Evolutionary conservation across 164 flowering plant species (phyloP).

Genomic region (Brasenia schreberi): DNA sequence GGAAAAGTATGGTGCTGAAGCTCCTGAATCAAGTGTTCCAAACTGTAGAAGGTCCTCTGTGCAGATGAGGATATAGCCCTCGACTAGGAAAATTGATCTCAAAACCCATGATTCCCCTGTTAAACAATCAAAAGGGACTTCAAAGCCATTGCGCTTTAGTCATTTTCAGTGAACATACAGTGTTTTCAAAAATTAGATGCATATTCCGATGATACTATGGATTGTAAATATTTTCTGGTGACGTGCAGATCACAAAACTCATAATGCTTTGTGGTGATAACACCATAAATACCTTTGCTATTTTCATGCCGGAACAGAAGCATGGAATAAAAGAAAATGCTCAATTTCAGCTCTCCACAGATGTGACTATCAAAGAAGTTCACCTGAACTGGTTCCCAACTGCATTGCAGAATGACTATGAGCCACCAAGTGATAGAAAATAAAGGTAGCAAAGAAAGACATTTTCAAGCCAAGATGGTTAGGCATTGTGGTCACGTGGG

Average conservation of each 20-base stretch:
- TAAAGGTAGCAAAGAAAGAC: background rate
- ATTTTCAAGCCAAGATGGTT: too few species aligned
- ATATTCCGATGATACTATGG: background rate
- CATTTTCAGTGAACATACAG: too few species aligned
- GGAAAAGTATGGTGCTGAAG: conserved; percentile 29
- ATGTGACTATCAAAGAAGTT: conserved; percentile 38
- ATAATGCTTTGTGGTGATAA: too few species aligned
- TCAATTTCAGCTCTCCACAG: conserved; percentile 35
- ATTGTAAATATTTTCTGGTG: background rate
- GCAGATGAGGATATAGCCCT: conserved; percentile 46
- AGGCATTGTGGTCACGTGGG: too few species aligned
- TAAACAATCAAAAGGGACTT: too few species aligned
- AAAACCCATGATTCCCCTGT: conserved; percentile 49
- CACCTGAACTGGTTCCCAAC: conserved; percentile 73
- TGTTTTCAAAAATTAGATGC: background rate
- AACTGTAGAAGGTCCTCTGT: conserved; percentile 48
- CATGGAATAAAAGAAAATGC: conserved; percentile 57
- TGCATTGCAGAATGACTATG: conserved; percentile 31
- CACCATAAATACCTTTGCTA: conserved; percentile 26
- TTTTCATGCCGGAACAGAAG: conserved; percentile 28
- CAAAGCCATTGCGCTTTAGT: too few species aligned
- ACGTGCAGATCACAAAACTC: too few species aligned
- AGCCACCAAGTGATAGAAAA: background rate
- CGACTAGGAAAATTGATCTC: conserved; percentile 53
- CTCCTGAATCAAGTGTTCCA: conserved; percentile 16